These are phyloP conservation scores for Phytopythium helicoides DNA, from an alignment of 352 stramenopile genomes.

Conservation along the genomic window DNA sequence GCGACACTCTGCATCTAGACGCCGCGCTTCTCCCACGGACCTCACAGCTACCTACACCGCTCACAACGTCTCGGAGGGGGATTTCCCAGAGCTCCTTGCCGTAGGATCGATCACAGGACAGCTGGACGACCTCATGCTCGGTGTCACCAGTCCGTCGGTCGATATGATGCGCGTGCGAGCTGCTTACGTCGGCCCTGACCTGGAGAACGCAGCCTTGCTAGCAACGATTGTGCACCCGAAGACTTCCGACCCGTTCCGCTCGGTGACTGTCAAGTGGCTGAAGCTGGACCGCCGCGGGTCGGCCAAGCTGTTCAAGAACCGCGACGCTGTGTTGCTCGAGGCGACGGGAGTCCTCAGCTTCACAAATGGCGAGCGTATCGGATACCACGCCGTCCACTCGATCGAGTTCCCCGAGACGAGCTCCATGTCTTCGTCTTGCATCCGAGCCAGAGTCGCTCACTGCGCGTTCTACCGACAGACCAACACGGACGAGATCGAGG, in stretches of 20 bases:
- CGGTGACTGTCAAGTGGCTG: slow-evolving; percentile 42
- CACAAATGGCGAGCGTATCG: slow-evolving; percentile 34
- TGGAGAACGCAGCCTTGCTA: slow-evolving; percentile 37
- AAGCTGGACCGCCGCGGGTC: slow-evolving; percentile 9
- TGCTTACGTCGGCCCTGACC: slow-evolving; percentile 33
- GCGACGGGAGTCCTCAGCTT: slow-evolving; percentile 33
- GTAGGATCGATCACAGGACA: slow-evolving; percentile 39
- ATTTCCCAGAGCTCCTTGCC: slow-evolving; percentile 35
- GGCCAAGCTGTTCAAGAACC: slow-evolving; percentile 42
- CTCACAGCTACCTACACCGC: not conserved
- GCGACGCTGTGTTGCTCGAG: slow-evolving; percentile 58
- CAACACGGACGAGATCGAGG: slow-evolving; percentile 31
- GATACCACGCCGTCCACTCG: slow-evolving; percentile 60
- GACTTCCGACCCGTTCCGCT: slow-evolving; percentile 30
- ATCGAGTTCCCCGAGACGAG: slow-evolving; percentile 29
- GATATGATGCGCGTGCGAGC: slow-evolving; percentile 45
- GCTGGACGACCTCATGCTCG: slow-evolving; percentile 58
- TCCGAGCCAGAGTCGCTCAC: slow-evolving; percentile 43
- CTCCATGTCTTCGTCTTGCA: slow-evolving; percentile 6
- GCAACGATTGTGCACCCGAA: slow-evolving; percentile 26
- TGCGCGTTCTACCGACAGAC: slow-evolving; percentile 39
- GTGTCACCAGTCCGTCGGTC: slow-evolving; percentile 28
- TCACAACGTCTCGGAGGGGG: slow-evolving; percentile 3
- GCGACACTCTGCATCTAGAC: not conserved
- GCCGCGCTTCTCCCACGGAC: not conserved